Evolutionary conservation across 2,329 filamentous ascomycete species (phyloP), one percentile per base, ranked within the genome.

Genomic region (Ascochyta koolunga): DNA sequence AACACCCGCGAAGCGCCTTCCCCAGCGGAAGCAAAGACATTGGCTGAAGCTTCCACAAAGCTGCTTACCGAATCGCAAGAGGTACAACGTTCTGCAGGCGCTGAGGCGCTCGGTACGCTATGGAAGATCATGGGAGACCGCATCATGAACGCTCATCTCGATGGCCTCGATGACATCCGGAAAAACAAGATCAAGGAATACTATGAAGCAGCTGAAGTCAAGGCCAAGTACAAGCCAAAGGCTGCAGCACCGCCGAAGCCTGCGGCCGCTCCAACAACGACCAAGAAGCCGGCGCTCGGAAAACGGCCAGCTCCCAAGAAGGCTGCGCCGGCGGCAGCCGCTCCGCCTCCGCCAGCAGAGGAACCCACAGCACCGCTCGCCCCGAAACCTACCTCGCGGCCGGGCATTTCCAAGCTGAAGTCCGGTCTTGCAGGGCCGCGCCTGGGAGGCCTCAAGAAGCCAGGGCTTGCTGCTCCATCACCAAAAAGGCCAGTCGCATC

Each of bases 51-150:
- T 1, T 88, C 87, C 24, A 97, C 93, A 69, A 98, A 96, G 75
- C 80, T 98, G 7, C 81, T 99, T 15, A 88, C 93, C 0, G 95
- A 99, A 72, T 93, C 91, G 0, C 93, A 88, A 63, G 93, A 96
- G 65, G 88, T 84, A 3, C 85, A 96, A 54, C 86, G 95, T 76
- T 89, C 93, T 42, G 92, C 91, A 25, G 95, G 93, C 73, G 93
- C 93, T 13, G 95, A 99, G 74, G 87, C 95, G 29, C 80, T 99
- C 3, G 95, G 96, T 60, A 96, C 93, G 0, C 76, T 99, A 43
- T 98, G 97, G 95, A 99, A 98, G 79, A 98, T 99, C 50, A 90
- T 98, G 79, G 93, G 95, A 36, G 96, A 99, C 75, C 86, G 95
- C 52, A 90, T 90, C 46, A 99, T 99, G 95, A 91, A 89, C 37